Conservation (phyloP, 306 rosid genomes). For the Cucumis sativus region Cucumber_9930_V3 NC_026660.2:984501-985000, state of each 20-base stretch:
- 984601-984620: conserved; percentile 56
- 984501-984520: background rate
- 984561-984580: conserved; percentile 60
- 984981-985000: conserved; percentile 8
- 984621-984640: conserved; percentile 77
- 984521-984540: conserved; percentile 2
- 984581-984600: conserved; percentile 59
- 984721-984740: background rate
- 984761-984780: background rate
- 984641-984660: conserved; percentile 73
- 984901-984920: conserved; percentile 25
- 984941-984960: background rate
- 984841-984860: conserved; percentile 37
- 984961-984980: background rate
- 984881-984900: conserved; percentile 61
- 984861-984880: conserved; percentile 29
- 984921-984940: background rate
- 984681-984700: background rate
- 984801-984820: background rate
- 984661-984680: conserved; percentile 37
- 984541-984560: conserved; percentile 14
- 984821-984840: conserved; percentile 23
- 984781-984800: background rate
- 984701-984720: background rate
- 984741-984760: background rate